phyloP scores from a whole-genome alignment of 257 asterid species.

The Salvia hispanica region DNA sequence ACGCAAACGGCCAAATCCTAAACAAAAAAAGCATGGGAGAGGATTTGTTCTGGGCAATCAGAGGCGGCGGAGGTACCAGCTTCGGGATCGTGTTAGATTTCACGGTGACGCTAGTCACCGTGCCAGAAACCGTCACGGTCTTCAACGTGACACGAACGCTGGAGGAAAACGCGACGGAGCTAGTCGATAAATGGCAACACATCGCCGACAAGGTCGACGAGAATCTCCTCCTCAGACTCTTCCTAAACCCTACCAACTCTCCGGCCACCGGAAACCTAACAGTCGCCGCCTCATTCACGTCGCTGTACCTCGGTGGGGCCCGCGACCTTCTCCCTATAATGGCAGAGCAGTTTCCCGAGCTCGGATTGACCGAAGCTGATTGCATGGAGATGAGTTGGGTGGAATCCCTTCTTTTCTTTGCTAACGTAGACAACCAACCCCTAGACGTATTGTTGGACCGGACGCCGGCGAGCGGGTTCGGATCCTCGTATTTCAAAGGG shows the following conservation, averaged over 20 bases:
- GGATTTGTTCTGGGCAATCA: conserved; percentile 29
- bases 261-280: conserved; percentile 25
- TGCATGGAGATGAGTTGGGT: conserved; percentile 39
- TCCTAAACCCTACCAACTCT: conserved; percentile 18
- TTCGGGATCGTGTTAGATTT: conserved; percentile 30
- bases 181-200: conserved; percentile 47
- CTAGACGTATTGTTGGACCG: conserved; percentile 29
- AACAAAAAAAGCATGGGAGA: conserved; percentile 22
- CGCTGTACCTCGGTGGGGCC: conserved; percentile 26
- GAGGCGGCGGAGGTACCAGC: conserved; percentile 29
- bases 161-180: conserved; percentile 1
- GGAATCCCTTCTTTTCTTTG: conserved; percentile 22
- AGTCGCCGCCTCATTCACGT: not conserved
- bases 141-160: conserved; percentile 22
- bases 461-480: not conserved
- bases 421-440: not conserved
- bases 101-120: conserved; percentile 13
- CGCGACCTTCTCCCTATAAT: conserved; percentile 21
- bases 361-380: conserved; percentile 29
- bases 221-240: conserved; percentile 35
- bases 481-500: conserved; percentile 27
- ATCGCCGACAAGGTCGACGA: conserved; percentile 47
- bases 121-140: conserved; percentile 25
- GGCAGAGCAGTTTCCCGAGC: conserved; percentile 33
- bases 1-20: conserved; percentile 15